Base-by-base conservation (phyloP, 2,329 filamentous ascomycete species). In the Drechslera avenae region DNA sequence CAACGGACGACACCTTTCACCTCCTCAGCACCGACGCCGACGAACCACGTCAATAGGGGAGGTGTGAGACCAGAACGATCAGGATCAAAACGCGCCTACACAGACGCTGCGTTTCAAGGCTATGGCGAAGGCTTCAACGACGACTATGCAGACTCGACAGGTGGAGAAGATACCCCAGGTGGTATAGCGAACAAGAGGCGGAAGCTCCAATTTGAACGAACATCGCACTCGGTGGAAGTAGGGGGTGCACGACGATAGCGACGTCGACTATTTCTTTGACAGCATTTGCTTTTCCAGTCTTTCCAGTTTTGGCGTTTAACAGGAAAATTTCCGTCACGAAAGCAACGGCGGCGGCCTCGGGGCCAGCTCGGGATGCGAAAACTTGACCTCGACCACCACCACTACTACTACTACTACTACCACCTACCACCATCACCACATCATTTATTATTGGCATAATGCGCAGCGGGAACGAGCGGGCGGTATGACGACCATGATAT, bases 21-120 rank as follows among this genome's bases (percentile, higher is more conserved):
- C 31, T 56, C 59, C 26, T 63, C 52, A 26, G 66, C 56, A 40
- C 64, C 59, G 12, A 71, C 60, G 53, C 66, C 74, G 21, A 73
- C 69, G 31, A 74, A 72, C 7, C 60, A 73, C 7, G 39, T 40
- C n/a, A 67, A 66, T n/a, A 62, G 66, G 46, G 80, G 83, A 47
- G 73, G 75, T 9, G 72, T 77, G 32, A 79, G 88, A 46, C 84
- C 87, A 28, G 85, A 86, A 61, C 81, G 89, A 39, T 78, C 80
- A 47, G 81, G 83, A 55, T 90, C 88, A 77, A 91, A 91, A 79
- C 82, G 89, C 39, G 83, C 86, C 56, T 92, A 91, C 67, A 85
- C 86, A 32, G 89, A 92, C 57, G 83, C 80, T 62, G 89, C 86
- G 63, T 92, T 83, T 66, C 85, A 88, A 63, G 88, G 89, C 34